These are phyloP conservation scores for Daldinia vernicosa DNA, from an alignment of 495 filamentous ascomycete species.

Conservation along the genomic window DNA sequence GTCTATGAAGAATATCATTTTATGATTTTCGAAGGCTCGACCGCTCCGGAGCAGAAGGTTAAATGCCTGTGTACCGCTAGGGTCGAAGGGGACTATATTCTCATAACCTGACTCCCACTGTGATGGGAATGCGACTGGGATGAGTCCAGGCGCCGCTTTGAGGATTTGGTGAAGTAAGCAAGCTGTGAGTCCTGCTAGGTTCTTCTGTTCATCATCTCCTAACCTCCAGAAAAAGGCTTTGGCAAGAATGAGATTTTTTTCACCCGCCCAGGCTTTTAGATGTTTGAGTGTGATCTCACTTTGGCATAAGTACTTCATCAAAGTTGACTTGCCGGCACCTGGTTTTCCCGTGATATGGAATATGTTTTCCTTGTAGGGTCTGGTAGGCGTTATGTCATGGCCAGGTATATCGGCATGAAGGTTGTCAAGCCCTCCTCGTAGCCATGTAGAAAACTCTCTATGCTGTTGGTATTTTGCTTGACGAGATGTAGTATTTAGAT, in stretches of 20 bases:
- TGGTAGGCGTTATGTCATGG: background rate
- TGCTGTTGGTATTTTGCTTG: background rate
- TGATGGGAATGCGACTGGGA: conserved; percentile 9
- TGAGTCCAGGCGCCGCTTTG: conserved; percentile 10
- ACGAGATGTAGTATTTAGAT: background rate
- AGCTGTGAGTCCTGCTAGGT: conserved; percentile 18
- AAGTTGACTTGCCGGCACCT: conserved; percentile 37
- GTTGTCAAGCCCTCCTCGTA: background rate
- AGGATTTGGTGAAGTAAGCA: conserved; percentile 29
- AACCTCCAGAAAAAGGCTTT: conserved; percentile 34
- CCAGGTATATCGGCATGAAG: background rate
- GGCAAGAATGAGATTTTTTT: conserved; percentile 21
- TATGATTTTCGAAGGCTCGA: background rate
- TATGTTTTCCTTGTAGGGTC: conserved; percentile 11
- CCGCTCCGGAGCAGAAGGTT: background rate
- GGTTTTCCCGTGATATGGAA: conserved; percentile 35
- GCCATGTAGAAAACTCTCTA: background rate
- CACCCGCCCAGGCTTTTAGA: conserved; percentile 22
- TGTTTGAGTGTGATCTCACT: conserved; percentile 12
- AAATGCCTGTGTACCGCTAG: background rate
- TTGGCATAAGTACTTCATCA: conserved; percentile 34
- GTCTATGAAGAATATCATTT: conserved; percentile 55
- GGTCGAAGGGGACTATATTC: background rate
- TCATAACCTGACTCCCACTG: background rate
- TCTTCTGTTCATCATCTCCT: conserved; percentile 29